Evolutionary conservation across 176 grass and related monocot genomes (phyloP).

Genomic region (Urochloa ruziziensis): DNA sequence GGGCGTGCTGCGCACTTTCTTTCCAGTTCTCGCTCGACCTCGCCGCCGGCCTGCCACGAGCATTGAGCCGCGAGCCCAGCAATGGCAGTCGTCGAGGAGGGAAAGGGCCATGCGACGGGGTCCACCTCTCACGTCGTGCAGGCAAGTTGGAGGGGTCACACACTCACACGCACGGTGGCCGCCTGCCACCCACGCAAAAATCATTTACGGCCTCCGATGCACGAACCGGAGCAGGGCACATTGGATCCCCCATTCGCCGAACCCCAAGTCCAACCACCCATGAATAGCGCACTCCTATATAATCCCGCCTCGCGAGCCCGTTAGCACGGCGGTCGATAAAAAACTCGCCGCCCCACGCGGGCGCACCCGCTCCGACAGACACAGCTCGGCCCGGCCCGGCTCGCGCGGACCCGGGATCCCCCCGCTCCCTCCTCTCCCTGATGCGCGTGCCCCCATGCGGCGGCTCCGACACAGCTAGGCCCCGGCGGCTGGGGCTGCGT

Average conservation of each 20-base stretch:
- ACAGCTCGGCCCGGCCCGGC: conserved; percentile 4
- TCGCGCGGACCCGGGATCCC: neutral
- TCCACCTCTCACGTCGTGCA: neutral
- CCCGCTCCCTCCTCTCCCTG: neutral
- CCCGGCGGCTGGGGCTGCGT: neutral
- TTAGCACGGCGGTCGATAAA: conserved; percentile 6
- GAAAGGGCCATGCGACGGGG: neutral
- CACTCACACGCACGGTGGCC: neutral
- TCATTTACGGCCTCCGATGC: conserved; percentile 23
- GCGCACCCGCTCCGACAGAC: neutral
- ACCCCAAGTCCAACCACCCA: conserved; percentile 50
- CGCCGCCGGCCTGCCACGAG: neutral
- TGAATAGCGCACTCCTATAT: conserved; percentile 9
- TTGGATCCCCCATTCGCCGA: conserved; percentile 43
- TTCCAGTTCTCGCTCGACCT: neutral
- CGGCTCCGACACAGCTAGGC: conserved; percentile 28
- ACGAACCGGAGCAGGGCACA: conserved; percentile 19
- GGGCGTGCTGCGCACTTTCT: neutral
- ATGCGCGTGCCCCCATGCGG: conserved; percentile 34
- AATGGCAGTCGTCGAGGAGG: neutral
- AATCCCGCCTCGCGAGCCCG: neutral
- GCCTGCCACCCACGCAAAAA: conserved; percentile 5
- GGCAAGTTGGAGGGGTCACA: neutral
- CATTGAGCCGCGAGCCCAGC: neutral
- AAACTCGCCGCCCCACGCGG: conserved; percentile 16